A percentile compares a stretch with the other conserved stretches of the same genome.
Evolutionary conservation across 805 yeast species (phyloP).

Genomic region (Hanseniaspora singularis): DNA sequence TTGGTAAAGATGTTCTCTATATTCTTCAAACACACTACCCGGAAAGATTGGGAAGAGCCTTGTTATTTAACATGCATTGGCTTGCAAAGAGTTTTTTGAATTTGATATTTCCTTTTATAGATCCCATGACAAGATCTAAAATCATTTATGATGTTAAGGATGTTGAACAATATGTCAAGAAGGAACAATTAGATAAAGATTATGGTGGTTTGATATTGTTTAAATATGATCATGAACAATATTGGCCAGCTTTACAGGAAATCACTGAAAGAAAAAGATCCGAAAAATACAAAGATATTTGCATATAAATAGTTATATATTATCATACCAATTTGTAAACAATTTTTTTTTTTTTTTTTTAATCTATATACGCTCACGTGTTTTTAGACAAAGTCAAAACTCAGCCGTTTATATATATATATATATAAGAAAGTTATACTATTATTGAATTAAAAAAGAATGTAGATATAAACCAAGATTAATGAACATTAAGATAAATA

Average conservation of each 20-base stretch:
- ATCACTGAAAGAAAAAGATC: slow-evolving; percentile 5
- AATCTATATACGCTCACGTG: too few species aligned
- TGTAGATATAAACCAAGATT: too few species aligned
- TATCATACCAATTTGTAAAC: too few species aligned
- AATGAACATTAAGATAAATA: too few species aligned
- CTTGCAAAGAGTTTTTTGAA: slow-evolving; percentile 71
- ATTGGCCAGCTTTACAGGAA: slow-evolving; percentile 44
- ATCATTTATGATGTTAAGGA: slow-evolving; percentile 86
- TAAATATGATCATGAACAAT: slow-evolving; percentile 63
- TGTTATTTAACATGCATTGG: slow-evolving; percentile 86
- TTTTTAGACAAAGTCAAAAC: too few species aligned
- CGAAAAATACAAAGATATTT: slow-evolving; percentile 1
- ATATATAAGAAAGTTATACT: too few species aligned
- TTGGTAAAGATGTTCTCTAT: slow-evolving; percentile 82
- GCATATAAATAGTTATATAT: too few species aligned
- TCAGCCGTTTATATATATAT: too few species aligned
- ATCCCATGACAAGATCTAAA: slow-evolving; percentile 89
- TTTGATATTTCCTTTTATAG: slow-evolving; percentile 89
- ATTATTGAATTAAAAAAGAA: too few species aligned
- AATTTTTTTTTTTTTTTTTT: too few species aligned
- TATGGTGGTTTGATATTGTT: slow-evolving; percentile 83
- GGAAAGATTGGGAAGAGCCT: slow-evolving; percentile 86
- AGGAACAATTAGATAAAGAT: slow-evolving; percentile 64
- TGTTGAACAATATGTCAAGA: slow-evolving; percentile 61
- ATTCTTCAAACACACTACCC: slow-evolving; percentile 96